phyloP scores from a whole-genome alignment of 2,329 filamentous ascomycete genomes.

The Endoconidiophora laricicola region DNA sequence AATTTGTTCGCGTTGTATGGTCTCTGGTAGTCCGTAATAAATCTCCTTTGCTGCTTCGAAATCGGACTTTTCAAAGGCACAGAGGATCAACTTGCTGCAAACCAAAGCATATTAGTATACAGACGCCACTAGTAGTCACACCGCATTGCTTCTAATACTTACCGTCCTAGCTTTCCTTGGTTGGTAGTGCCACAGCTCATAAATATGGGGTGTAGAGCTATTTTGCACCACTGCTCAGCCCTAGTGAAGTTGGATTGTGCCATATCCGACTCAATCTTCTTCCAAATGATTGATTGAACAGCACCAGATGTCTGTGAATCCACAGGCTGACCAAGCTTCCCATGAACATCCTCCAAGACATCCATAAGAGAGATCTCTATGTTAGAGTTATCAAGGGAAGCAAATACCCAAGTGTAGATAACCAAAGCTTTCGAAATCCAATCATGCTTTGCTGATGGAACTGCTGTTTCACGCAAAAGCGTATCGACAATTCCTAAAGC shows the following conservation, averaged over 20 bases:
- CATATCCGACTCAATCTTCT: conserved; percentile 47
- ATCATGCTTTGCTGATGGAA: conserved; percentile 29
- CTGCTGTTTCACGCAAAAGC: conserved; percentile 42
- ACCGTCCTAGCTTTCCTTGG: conserved; percentile 52
- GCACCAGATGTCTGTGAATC: conserved; percentile 46
- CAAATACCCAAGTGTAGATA: conserved; percentile 49
- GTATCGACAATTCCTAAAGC: conserved; percentile 41
- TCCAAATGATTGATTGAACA: conserved; percentile 66
- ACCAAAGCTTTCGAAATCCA: conserved; percentile 58
- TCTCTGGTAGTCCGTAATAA: conserved; percentile 42
- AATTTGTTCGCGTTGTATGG: conserved; percentile 41
- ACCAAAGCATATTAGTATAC: too few species aligned
- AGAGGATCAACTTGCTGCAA: conserved; percentile 54
- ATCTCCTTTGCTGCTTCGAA: conserved; percentile 33
- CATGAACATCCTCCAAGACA: conserved; percentile 22
- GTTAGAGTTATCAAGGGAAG: conserved; percentile 20
- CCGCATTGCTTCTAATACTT: not conserved
- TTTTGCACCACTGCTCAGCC: conserved; percentile 53
- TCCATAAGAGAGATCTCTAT: conserved; percentile 9
- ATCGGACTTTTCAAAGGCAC: conserved; percentile 43
- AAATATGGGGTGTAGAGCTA: conserved; percentile 53
- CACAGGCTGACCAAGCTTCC: conserved; percentile 30
- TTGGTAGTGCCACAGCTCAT: conserved; percentile 47
- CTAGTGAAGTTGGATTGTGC: conserved; percentile 32
- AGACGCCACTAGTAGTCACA: not conserved